Evolutionary conservation across 805 yeast genomes (phyloP).

Genomic region (Spathaspora passalidarum): DNA sequence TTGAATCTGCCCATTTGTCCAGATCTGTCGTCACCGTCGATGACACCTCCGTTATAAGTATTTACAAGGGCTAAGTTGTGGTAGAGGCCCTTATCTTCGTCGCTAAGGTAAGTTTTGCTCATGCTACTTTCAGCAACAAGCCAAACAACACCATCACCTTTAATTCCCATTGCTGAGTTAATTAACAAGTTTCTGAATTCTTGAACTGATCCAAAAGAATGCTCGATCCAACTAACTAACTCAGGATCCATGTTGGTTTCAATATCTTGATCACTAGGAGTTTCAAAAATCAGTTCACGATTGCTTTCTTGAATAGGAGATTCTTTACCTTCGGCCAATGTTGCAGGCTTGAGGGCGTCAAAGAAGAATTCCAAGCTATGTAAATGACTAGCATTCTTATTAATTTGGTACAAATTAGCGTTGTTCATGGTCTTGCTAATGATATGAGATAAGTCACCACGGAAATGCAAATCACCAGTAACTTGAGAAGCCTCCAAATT

Average conservation of each 20-base stretch:
- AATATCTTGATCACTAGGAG: constrained; percentile 39
- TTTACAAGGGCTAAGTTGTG: constrained; percentile 65
- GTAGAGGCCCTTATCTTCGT: constrained; percentile 9
- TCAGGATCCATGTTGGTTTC: constrained; percentile 33
- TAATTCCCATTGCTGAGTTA: constrained; percentile 64
- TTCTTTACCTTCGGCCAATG: constrained; percentile 8
- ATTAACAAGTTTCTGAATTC: constrained; percentile 73
- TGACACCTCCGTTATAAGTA: constrained; percentile 89
- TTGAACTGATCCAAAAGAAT: constrained; percentile 70
- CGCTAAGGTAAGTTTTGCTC: constrained; percentile 17
- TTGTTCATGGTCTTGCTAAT: constrained; percentile 45
- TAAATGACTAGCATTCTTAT: constrained; percentile 44
- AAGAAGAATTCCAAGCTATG: constrained; percentile 49
- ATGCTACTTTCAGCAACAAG: constrained; percentile 59
- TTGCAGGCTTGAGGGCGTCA: constrained; percentile 35
- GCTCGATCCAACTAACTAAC: constrained; percentile 47
- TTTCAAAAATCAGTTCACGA: constrained; percentile 25
- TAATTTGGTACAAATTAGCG: constrained; percentile 43
- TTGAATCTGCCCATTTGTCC: constrained; percentile 48
- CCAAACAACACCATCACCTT: constrained; percentile 93
- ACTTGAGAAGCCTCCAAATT: constrained; percentile 22
- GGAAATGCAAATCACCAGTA: constrained; percentile 17
- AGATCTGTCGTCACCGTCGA: constrained; percentile 57
- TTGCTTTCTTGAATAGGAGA: constrained; percentile 13
- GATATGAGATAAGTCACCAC: constrained; percentile 37